Evolutionary conservation across 2,329 filamentous ascomycete species (phyloP).

Genomic region (Claviceps arundinis): DNA sequence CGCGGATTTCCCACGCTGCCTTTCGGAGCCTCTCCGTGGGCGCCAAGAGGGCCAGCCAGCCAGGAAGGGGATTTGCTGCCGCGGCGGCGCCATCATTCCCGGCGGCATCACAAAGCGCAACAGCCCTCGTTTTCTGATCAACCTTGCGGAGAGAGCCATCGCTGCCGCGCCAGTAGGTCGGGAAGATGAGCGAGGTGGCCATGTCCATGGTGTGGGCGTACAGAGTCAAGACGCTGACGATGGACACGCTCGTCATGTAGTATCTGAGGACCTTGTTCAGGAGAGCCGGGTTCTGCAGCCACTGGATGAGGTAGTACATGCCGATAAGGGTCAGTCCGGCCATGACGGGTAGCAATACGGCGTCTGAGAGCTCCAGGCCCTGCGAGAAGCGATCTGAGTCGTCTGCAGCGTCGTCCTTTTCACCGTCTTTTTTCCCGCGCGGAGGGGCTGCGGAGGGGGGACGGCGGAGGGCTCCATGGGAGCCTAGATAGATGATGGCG

Average conservation of each 20-base stretch:
- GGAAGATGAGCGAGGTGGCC: constrained; percentile 55
- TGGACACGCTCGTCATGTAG: constrained; percentile 70
- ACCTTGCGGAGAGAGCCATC: constrained; percentile 31
- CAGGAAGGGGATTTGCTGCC: constrained; percentile 18
- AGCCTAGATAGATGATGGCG: constrained; percentile 70
- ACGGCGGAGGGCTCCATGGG: constrained; percentile 72
- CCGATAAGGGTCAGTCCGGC: constrained; percentile 59
- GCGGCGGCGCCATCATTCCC: constrained; percentile 17
- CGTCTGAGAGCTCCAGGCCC: constrained; percentile 56
- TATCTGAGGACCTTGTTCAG: constrained; percentile 71
- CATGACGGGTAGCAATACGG: constrained; percentile 69
- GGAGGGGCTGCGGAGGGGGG: constrained; percentile 63
- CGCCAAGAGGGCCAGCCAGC: constrained; percentile 21
- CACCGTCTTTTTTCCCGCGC: constrained; percentile 31
- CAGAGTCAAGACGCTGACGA: constrained; percentile 64
- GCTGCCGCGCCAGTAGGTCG: constrained; percentile 47
- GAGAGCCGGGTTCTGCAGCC: constrained; percentile 66
- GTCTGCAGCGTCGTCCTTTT: constrained; percentile 30
- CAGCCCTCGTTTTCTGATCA: constrained; percentile 26
- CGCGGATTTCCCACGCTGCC: constrained; percentile 35
- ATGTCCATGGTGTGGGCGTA: constrained; percentile 60
- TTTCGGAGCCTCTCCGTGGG: constrained; percentile 12
- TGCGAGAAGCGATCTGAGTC: constrained; percentile 30
- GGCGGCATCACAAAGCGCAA: constrained; percentile 23
- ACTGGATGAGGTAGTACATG: constrained; percentile 82